Evolutionary conservation across 306 rosid genomes (phyloP), one percentile per base, ranked within the genome.

Genomic region (Trifolium fragiferum): DNA sequence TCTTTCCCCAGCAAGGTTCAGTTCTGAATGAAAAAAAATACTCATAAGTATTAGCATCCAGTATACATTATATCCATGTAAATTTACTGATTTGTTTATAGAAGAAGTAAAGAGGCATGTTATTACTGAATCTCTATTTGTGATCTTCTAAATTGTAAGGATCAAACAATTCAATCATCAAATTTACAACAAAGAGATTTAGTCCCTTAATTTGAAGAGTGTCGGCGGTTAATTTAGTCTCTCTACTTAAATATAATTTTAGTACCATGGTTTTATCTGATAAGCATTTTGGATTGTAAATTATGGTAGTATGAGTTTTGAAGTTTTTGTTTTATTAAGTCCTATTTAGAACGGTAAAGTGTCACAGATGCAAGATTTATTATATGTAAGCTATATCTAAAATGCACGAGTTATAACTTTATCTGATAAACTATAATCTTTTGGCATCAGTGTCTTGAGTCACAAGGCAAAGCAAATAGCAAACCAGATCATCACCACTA

Each of bases 1-100:
- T 79, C 92, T 51, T 85, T 83, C 77, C 38, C 2, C 11, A 83
- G 80, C 79, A 78, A 62, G 0, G 10, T 64, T 63, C 81, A 84
- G 73, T 81, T 81, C 72, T 80, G 64, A 84, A 32, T 0, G 21
- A 30, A 37, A 18, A 19, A 62, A 49, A 67, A 12, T 25, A 25
- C 16, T 20, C 11, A 47, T 4, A n/a, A 23, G 23, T 18, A 70
- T 66, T 50, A 41, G 21, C 51, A 18, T 16, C 33, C 16, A n/a
- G 15, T 33, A 51, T 51, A 68, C 41, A 55, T 23, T 10, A 40
- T 13, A 44, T 44, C 16, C 50, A 44, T 44, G 16, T 44, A 15
- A 13, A 44, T 44, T 44, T 44, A 44, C 7, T 13, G 16, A 13
- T 13, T 44, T 44, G 57, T n/a, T 7, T 54, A 27, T 55, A 3